Evolutionary conservation across 108 stramenopile species (phyloP), one percentile per base, ranked within the genome.

Genomic region (Skeletonema menzelii): DNA sequence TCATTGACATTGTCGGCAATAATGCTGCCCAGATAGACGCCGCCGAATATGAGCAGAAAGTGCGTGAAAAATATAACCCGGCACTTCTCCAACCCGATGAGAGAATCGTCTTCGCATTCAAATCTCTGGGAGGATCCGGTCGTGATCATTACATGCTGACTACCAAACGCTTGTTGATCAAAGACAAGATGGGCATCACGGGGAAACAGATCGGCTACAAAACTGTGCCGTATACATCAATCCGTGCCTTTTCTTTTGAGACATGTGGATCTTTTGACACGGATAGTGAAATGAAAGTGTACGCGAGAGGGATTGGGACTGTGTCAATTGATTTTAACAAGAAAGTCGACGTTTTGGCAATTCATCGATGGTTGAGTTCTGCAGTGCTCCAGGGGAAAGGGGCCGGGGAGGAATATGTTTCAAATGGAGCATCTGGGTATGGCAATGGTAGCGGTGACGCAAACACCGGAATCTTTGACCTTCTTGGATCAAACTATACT

Each of bases 71-170:
- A 27, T 66, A 77, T 66, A 77, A 60, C 82, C 87, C 7, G 8
- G 27, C 27, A 2, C 66, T 85, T 12, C 72, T 88, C 35, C 73
- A 68, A 12, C 30, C 14, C 1, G 73, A 79, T 42, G 85, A 86
- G 30, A 27, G 47, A 19, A 30, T 88, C 22, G 77, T 84, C 34
- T 70, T 86, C 8, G 89, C 89, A 57, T 90, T 90, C 61, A 72
- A 76, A 32, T 79, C 80, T 27, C 80, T 81, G 1, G 87, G 86
- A 0, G 88, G 86, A 12, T 76, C 63, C 13, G 86, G 86, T 19
- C 83, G 89, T 5, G 87, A 90, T 56, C 63, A 70, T 42, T 72
- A 77, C 53, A 77, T 75, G 59, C 69, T 86, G 6, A 90, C 89
- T 1, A 75, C 77, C 53, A 72, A 79, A 24, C 84, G 89, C 3